Conservation (phyloP, 2,329 filamentous ascomycete species). For the Dactylellina sp. region DNA sequence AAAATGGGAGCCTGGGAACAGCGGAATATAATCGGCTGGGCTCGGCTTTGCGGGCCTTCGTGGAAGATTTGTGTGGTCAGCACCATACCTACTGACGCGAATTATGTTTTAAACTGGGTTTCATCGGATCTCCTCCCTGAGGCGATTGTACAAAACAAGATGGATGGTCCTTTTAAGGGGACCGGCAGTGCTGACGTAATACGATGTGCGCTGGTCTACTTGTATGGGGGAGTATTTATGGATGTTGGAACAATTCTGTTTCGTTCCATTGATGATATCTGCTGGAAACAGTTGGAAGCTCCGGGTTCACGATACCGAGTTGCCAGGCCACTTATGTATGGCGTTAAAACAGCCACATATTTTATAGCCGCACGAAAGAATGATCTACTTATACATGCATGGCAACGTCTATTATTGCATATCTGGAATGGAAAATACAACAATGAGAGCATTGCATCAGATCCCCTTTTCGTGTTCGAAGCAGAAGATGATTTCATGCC, state of each 20-base stretch:
- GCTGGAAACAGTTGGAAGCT: constrained; percentile 65
- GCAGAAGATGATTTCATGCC: neutral
- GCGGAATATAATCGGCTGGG: constrained; percentile 65
- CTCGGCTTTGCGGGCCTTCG: constrained; percentile 63
- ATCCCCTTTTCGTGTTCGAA: neutral
- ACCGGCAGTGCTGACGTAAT: constrained; percentile 67
- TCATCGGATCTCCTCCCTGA: constrained; percentile 63
- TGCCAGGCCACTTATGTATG: constrained; percentile 60
- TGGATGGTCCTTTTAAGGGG: constrained; percentile 65
- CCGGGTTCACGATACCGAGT: constrained; percentile 63
- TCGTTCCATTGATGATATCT: constrained; percentile 64
- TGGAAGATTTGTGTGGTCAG: constrained; percentile 66
- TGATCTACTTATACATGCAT: constrained; percentile 62
- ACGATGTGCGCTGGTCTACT: constrained; percentile 64
- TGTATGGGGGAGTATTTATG: constrained; percentile 66
- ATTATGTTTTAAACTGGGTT: constrained; percentile 63
- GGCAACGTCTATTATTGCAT: too few species aligned
- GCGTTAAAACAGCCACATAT: constrained; percentile 64
- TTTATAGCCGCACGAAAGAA: constrained; percentile 63
- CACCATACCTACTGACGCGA: constrained; percentile 62
- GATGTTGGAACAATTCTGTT: constrained; percentile 66
- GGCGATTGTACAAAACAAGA: constrained; percentile 65
- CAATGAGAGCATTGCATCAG: neutral
- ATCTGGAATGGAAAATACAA: neutral
- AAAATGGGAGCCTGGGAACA: constrained; percentile 64